These are phyloP conservation scores for Vanderwaltozyma polyspora DNA, from an alignment of 805 yeast genomes.

Conservation along the genomic window DNA sequence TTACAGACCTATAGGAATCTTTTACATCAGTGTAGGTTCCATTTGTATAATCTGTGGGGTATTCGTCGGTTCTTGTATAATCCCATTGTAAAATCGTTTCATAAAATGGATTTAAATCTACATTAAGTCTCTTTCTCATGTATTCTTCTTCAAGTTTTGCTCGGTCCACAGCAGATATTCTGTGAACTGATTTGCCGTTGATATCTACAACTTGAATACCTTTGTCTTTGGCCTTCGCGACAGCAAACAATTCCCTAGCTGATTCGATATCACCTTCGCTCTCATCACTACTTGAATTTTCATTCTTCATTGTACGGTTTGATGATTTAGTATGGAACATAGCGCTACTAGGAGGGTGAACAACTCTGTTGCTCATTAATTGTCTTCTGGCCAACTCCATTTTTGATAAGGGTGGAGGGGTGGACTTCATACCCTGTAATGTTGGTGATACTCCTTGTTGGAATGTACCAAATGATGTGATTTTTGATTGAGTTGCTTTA, in stretches of 20 bases:
- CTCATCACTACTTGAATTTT: constrained; percentile 28
- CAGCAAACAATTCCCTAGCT: constrained; percentile 27
- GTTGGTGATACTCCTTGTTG: constrained; percentile 17
- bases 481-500: constrained; percentile 26
- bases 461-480: constrained; percentile 31
- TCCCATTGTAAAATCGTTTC: constrained; percentile 65
- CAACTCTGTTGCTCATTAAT: constrained; percentile 20
- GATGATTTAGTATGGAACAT: constrained; percentile 36
- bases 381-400: constrained; percentile 31
- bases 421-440: constrained; percentile 12
- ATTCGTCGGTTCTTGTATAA: constrained; percentile 43
- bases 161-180: constrained; percentile 30
- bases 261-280: constrained; percentile 31
- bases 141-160: constrained; percentile 55
- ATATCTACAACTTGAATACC: constrained; percentile 31
- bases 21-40: constrained; percentile 37
- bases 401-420: constrained; percentile 22
- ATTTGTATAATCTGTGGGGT: constrained; percentile 42
- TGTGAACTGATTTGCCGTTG: constrained; percentile 29
- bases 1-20: constrained; percentile 43
- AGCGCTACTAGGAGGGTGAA: constrained; percentile 39
- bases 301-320: constrained; percentile 10
- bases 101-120: constrained; percentile 69
- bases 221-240: constrained; percentile 22
- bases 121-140: constrained; percentile 70